Conservation (phyloP, 345 rosid species). For the Raphanus raphanistrum region DNA sequence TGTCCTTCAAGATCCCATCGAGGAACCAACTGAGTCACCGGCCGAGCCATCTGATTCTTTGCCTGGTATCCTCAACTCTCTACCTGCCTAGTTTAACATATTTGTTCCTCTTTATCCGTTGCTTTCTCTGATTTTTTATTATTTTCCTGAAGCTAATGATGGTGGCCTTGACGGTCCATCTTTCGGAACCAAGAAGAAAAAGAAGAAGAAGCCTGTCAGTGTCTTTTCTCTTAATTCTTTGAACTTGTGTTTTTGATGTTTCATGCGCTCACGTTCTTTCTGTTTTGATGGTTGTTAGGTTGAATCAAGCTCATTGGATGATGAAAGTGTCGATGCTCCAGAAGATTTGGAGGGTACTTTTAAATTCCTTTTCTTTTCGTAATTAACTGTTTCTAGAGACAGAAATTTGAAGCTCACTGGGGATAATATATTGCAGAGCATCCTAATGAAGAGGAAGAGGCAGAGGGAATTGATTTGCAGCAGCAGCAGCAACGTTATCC, state of each 20-base stretch:
- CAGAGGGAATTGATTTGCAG: background rate
- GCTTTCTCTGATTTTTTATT: conserved; percentile 6
- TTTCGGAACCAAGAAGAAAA: conserved; percentile 55
- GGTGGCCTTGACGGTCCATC: conserved; percentile 60
- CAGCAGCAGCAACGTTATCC: conserved; percentile 55
- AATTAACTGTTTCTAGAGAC: background rate
- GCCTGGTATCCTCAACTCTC: conserved; percentile 35
- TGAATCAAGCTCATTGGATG: conserved; percentile 54
- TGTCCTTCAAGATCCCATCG: conserved; percentile 46
- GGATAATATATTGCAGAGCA: conserved; percentile 40
- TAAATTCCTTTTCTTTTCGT: background rate
- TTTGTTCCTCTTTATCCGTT: background rate
- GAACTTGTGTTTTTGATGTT: background rate
- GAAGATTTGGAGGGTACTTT: conserved; percentile 58
- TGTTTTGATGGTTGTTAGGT: conserved; percentile 46
- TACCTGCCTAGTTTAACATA: background rate
- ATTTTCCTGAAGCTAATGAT: conserved; percentile 54
- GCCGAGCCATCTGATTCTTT: conserved; percentile 62
- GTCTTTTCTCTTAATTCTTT: background rate
- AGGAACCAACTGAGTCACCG: conserved; percentile 42
- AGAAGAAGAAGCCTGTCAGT: conserved; percentile 62
- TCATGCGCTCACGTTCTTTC: background rate
- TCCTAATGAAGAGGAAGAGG: conserved; percentile 50
- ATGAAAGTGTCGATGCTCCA: conserved; percentile 51
- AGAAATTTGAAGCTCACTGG: background rate